Base-by-base conservation (phyloP, 2,329 filamentous ascomycete genomes). In the Erysiphe pisi region DNA sequence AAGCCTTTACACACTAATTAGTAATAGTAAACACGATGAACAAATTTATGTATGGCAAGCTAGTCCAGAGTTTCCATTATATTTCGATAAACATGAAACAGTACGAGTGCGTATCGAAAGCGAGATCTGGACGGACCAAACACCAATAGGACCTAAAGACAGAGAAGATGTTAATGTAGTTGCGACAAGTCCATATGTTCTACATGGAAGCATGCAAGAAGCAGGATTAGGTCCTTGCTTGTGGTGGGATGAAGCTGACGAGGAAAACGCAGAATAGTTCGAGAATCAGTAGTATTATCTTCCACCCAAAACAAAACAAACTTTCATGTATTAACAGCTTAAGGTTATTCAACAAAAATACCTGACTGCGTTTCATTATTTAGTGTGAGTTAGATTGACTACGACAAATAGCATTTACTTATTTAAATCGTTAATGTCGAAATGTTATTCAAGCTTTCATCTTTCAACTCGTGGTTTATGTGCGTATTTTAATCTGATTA, bases 81-180 rank as follows among this genome's bases (percentile, higher is more conserved):
- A 91, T 82, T 97, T 95, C 83, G 95, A 99, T 83, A 90, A 90
- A 80, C 90, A 94, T 81, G 95, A 98, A 84, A 89, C 91, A 80
- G 94, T 97, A 43, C 88, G 94, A 61, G 91, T 98, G 80, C 88
- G 93, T 31, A 90, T 98, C 61, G 89, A 96, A 80, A 88, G 90
- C 75, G 95, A 99, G 84, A 88, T 92, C 79, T 99, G 95, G 93
- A 89, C 93, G 78, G 94, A 98, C 82, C 91, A 97, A 83, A 90
- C 91, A 63, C 90, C 94, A 0, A 87, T 88, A 77, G 89, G 90
- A 76, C 88, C 90, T 52, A 83, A 85, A 4, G 87, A 91, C 79
- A 86, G 88, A 20, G 87, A 87, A 58, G 83, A 86, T 36, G 83
- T 84, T 4, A 61, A 68, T 49, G 85, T 86, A 80, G 87, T 86